A percentile compares a stretch with the other conserved stretches of the same genome.
These are phyloP conservation scores for Komagataella ulmi DNA, from an alignment of 805 yeast genomes.

Conservation along the genomic window DNA sequence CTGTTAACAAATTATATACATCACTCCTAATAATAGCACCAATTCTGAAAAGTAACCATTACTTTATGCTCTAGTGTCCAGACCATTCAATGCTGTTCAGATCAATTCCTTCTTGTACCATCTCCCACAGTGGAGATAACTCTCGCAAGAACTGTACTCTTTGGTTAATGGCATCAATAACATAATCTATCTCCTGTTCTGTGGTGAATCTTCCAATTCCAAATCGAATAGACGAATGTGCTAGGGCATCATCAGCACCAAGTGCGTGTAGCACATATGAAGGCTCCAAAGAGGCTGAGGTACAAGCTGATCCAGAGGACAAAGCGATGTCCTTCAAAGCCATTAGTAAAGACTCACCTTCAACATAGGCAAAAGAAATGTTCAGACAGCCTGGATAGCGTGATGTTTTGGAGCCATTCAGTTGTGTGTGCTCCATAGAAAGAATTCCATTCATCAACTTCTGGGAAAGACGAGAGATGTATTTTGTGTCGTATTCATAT, in stretches of 20 bases:
- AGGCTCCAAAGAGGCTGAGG: constrained; percentile 96
- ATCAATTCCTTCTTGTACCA: constrained; percentile 98
- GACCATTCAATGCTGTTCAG: constrained; percentile 93
- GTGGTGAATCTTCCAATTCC: constrained; percentile 97
- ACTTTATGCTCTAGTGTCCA: constrained; percentile 51
- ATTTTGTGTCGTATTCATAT: constrained; percentile 55
- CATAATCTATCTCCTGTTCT: constrained; percentile 91
- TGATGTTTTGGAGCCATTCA: constrained; percentile 70
- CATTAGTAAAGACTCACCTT: constrained; percentile 96
- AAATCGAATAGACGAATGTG: constrained; percentile 95
- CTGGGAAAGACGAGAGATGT: constrained; percentile 58
- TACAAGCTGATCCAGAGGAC: constrained; percentile 96
- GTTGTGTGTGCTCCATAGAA: constrained; percentile 74
- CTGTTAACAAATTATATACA: background rate
- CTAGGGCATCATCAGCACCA: constrained; percentile 96
- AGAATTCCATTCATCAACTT: constrained; percentile 64
- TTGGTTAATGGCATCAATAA: constrained; percentile 73
- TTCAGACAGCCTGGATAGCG: constrained; percentile 93
- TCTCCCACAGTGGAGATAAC: constrained; percentile 94
- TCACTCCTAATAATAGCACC: background rate
- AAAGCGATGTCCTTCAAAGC: constrained; percentile 95
- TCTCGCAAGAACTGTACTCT: constrained; percentile 88
- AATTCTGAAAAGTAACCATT: background rate
- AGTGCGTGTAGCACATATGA: constrained; percentile 92
- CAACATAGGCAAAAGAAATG: constrained; percentile 92